Evolutionary conservation across 2,329 filamentous ascomycete genomes (phyloP).

Genomic region (Diplodia seriata): DNA sequence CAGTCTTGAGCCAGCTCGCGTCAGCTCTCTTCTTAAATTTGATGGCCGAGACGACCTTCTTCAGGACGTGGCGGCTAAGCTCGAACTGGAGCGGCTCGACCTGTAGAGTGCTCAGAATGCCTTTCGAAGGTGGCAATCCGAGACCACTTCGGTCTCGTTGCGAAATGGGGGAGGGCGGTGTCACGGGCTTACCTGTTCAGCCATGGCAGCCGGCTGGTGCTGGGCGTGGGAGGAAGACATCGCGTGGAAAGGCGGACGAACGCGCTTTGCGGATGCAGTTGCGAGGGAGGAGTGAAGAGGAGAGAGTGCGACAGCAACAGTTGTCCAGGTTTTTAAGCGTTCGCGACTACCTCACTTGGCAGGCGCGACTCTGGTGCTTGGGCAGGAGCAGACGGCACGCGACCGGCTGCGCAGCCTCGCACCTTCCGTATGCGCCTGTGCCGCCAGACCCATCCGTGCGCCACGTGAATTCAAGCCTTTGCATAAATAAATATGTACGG

Average conservation of each 20-base stretch:
- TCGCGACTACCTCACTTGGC: neutral
- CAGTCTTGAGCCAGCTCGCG: neutral
- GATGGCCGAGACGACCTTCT: slow-evolving; percentile 1
- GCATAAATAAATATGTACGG: no score
- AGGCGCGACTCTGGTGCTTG: neutral
- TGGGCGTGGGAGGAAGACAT: neutral
- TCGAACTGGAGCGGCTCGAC: slow-evolving; percentile 4
- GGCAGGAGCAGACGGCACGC: neutral
- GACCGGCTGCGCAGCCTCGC: neutral
- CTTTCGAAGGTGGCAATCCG: neutral
- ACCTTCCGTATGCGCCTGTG: neutral
- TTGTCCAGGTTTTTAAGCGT: neutral
- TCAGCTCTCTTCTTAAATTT: neutral
- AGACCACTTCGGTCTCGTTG: no score
- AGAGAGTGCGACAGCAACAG: neutral
- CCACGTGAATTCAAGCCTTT: no score
- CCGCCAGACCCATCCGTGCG: no score
- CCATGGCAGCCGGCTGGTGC: neutral
- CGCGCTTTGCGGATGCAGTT: no score
- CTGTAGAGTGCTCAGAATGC: neutral
- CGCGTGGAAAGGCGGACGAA: neutral
- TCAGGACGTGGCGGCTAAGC: slow-evolving; percentile 16
- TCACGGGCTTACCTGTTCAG: neutral
- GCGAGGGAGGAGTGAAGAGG: neutral
- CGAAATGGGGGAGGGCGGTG: neutral